A percentile compares a stretch with the other conserved stretches of the same genome.
Evolutionary conservation across 2,329 filamentous ascomycete species (phyloP).

Genomic region (Trichoderma atrobrunneum): DNA sequence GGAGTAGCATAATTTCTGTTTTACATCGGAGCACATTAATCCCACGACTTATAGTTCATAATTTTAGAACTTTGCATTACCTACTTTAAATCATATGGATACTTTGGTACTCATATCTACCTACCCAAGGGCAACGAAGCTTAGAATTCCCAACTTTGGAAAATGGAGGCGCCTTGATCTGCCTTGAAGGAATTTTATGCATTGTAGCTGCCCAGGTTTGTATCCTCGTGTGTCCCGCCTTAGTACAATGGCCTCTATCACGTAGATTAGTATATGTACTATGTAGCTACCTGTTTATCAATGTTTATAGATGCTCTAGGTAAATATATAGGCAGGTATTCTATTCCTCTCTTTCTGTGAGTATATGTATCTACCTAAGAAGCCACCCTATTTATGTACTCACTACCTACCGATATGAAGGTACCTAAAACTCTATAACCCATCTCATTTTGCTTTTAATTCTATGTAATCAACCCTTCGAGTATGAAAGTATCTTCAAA

Average conservation of each 20-base stretch:
- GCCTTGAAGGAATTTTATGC: neutral
- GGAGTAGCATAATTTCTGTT: too few species aligned
- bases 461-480: neutral
- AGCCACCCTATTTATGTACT: neutral
- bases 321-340: neutral
- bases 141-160: neutral
- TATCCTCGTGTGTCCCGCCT: neutral
- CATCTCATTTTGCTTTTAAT: neutral
- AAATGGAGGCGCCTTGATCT: neutral
- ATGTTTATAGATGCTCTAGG: neutral
- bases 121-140: neutral
- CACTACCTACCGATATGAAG: neutral
- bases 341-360: too few species aligned
- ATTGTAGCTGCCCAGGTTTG: neutral
- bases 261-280: neutral
- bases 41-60: too few species aligned
- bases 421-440: neutral
- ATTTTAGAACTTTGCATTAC: too few species aligned
- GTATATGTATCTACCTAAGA: neutral
- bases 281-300: neutral
- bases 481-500: too few species aligned
- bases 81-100: neutral
- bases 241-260: neutral
- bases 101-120: neutral
- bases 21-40: too few species aligned